Percentiles rank a stretch among this genome's conserved stretches.
These are phyloP conservation scores for Tuber borchii DNA, from an alignment of 495 filamentous ascomycete species.

Conservation along the genomic window DNA sequence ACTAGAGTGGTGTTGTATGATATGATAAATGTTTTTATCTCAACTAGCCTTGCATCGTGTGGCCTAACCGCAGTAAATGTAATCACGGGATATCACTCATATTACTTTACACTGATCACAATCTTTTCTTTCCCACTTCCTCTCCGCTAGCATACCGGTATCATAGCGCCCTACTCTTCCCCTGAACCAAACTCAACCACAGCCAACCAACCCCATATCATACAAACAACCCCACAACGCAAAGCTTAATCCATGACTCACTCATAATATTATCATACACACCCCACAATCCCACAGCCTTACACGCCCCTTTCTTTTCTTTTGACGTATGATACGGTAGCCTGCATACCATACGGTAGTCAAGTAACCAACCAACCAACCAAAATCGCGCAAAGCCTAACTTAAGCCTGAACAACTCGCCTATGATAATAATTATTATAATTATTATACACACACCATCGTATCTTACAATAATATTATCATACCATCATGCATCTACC, in stretches of 20 bases:
- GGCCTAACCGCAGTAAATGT: background rate
- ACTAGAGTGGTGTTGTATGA: background rate
- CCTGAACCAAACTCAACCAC: background rate
- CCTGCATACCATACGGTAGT: too few relatives aligned
- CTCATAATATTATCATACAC: background rate
- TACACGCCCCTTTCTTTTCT: too few relatives aligned
- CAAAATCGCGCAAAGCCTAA: too few relatives aligned
- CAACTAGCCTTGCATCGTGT: background rate
- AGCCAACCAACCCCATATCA: background rate
- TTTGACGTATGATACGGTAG: too few relatives aligned
- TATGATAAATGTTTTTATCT: background rate
- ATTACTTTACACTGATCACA: background rate
- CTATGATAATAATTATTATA: too few relatives aligned
- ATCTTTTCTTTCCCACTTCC: background rate
- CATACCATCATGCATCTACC: too few relatives aligned
- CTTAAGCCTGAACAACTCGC: too few relatives aligned
- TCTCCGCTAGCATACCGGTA: background rate
- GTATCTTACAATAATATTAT: too few relatives aligned
- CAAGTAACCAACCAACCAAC: too few relatives aligned
- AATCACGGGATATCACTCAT: constrained; percentile 9
- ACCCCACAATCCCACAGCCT: background rate
- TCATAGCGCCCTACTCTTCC: background rate
- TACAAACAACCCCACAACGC: background rate
- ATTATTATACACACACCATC: too few relatives aligned
- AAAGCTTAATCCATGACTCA: background rate